Evolutionary conservation across 2,329 filamentous ascomycete genomes (phyloP), one percentile per base, ranked within the genome.

Genomic region (Colletotrichum ledebouriae): DNA sequence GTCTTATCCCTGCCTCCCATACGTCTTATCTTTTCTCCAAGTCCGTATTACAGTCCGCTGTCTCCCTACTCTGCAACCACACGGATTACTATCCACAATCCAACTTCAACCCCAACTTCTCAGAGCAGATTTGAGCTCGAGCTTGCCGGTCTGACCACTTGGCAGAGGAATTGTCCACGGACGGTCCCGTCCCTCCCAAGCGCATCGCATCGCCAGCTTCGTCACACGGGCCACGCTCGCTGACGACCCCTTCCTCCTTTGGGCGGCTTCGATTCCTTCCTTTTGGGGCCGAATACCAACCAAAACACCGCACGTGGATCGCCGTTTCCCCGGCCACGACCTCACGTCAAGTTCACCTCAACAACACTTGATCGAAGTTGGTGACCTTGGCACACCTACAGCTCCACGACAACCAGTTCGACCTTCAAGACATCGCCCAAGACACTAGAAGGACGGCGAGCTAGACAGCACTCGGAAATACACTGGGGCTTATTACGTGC

Each of bases 171-270:
- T 37, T 33, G 59, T 52, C 49, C 59, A 61, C 59, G 25, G 47
- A 61, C 59, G 47, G 37, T 25, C 58, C 58, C 58, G 46, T 37
- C 47, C 37, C 37, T 39, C 37, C 11, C 37, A 39, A 39, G 37
- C 44, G 17, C 57, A 59, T 41, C 44, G 42, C 46, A 59, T 59
- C 57, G 20, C 37, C 46, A 22, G 33, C 44, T 39, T 39, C 11
- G 57, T 39, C n/a, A 59, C 57, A 59, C 57, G 57, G 57, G 29
- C 57, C 57, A 59, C 25, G 25, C 57, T 33, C 34, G 42, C 15
- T 17, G 46, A 50, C 58, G 33, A 50, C 42, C 58, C 44, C 46
- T 52, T 59, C 57, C 44, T 59, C 22, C 33, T 59, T 41, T 50
- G 29, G 57, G 29, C 6, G 20, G 6, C 44, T 55, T 55, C 44